Percentiles rank a stretch among this genome's conserved stretches.
Conservation (phyloP, 2,329 filamentous ascomycete genomes). For the Ampelomyces quisqualis region DNA sequence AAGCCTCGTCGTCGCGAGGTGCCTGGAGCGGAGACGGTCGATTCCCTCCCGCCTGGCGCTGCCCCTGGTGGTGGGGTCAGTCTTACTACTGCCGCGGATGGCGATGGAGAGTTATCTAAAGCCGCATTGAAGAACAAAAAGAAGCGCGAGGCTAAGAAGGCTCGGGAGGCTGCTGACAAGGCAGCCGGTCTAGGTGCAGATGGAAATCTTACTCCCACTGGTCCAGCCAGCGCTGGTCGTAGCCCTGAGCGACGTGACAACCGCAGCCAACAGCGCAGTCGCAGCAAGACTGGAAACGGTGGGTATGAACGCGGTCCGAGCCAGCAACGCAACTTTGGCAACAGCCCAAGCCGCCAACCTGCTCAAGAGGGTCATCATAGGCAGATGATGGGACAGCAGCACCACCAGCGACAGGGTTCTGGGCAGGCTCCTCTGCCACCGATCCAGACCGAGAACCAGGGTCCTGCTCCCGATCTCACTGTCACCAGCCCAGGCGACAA, state of each 20-base stretch:
- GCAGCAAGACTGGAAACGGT: constrained; percentile 40
- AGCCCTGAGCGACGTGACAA: constrained; percentile 66
- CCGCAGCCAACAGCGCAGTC: constrained; percentile 57
- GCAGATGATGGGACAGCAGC: constrained; percentile 27
- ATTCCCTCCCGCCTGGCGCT: constrained; percentile 66
- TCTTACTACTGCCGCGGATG: constrained; percentile 63
- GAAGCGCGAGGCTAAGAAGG: constrained; percentile 92
- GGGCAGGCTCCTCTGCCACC: constrained; percentile 22
- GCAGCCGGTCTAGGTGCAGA: constrained; percentile 37
- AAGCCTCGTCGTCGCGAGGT: constrained; percentile 72
- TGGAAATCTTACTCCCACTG: constrained; percentile 28
- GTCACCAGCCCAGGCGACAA: constrained; percentile 58
- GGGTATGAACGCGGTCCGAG: constrained; percentile 34
- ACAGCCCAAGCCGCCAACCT: constrained; percentile 33
- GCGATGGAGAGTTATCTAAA: constrained; percentile 77
- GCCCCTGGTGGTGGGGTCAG: constrained; percentile 66
- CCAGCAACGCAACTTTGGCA: constrained; percentile 37
- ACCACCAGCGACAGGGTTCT: constrained; percentile 26
- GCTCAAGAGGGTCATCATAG: constrained; percentile 30
- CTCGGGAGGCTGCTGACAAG: constrained; percentile 70
- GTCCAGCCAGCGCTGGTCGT: constrained; percentile 44
- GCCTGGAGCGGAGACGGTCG: constrained; percentile 77
- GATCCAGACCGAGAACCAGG: constrained; percentile 38
- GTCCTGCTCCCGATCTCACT: constrained; percentile 51
- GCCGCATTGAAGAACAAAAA: constrained; percentile 96